These are phyloP conservation scores for Blastocystis hominis DNA, from an alignment of 352 stramenopile species.

Conservation along the genomic window DNA sequence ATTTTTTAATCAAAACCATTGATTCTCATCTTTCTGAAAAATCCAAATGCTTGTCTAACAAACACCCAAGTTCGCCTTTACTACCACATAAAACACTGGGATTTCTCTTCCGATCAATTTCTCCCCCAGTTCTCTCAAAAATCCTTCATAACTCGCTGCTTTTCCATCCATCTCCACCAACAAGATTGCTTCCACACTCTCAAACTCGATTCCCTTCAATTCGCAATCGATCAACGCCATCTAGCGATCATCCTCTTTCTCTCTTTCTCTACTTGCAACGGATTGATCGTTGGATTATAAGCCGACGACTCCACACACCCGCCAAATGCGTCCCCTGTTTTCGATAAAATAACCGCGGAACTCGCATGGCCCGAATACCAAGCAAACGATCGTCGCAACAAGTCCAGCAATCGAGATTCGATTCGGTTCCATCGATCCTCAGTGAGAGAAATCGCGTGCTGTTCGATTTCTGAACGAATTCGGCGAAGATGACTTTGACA, in stretches of 20 bases:
- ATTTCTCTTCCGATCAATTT: not conserved
- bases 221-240: conserved; percentile 43
- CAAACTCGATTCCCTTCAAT: not conserved
- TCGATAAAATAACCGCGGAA: not conserved
- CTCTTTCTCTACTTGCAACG: not conserved
- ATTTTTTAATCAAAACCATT: no score
- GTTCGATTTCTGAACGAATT: not conserved
- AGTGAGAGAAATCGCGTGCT: not conserved
- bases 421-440: not conserved
- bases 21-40: no score
- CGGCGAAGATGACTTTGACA: not conserved
- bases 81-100: not conserved
- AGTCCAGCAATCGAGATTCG: not conserved
- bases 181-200: not conserved
- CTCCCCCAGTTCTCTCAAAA: not conserved
- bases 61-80: no score
- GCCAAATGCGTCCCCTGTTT: not conserved
- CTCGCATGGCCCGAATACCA: conserved; percentile 7
- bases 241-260: not conserved
- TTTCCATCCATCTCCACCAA: not conserved
- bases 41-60: no score
- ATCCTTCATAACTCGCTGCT: not conserved
- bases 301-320: conserved; percentile 36
- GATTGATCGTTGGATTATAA: conserved; percentile 42
- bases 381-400: not conserved